These are phyloP conservation scores for Podaxis carcinomalis DNA, from an alignment of 768 basidiomycete species.

Conservation along the genomic window DNA sequence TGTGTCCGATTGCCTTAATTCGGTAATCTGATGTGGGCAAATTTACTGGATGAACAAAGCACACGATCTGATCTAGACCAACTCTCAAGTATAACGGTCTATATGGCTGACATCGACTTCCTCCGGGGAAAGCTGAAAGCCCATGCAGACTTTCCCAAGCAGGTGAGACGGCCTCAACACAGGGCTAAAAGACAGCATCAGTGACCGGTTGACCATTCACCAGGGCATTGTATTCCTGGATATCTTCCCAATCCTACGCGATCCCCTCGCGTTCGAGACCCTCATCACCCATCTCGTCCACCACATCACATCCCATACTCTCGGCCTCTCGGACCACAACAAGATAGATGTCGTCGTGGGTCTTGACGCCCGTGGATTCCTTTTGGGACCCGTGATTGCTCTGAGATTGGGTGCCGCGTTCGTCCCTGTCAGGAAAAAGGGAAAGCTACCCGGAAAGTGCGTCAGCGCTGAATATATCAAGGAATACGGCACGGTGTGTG, in stretches of 20 bases:
- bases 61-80: neutral
- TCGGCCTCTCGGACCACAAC: constrained; percentile 51
- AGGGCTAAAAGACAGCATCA: neutral
- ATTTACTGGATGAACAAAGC: neutral
- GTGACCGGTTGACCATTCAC: neutral
- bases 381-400: constrained; percentile 91
- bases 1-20: neutral
- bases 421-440: constrained; percentile 90
- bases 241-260: constrained; percentile 87
- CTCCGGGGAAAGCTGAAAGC: constrained; percentile 56
- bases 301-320: constrained; percentile 77
- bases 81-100: neutral
- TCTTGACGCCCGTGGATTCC: constrained; percentile 93
- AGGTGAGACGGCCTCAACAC: constrained; percentile 42
- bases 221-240: constrained; percentile 93
- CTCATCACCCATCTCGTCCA: constrained; percentile 86
- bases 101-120: constrained; percentile 74
- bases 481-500: constrained; percentile 83
- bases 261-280: constrained; percentile 85
- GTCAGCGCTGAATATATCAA: constrained; percentile 76
- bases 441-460: constrained; percentile 91
- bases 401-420: constrained; percentile 89
- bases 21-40: neutral
- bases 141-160: constrained; percentile 85
- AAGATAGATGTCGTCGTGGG: constrained; percentile 93